A percentile compares a stretch with the other conserved stretches of the same genome.
Conservation (phyloP, 2,329 filamentous ascomycete genomes). For the Talaromyces sp. region DNA sequence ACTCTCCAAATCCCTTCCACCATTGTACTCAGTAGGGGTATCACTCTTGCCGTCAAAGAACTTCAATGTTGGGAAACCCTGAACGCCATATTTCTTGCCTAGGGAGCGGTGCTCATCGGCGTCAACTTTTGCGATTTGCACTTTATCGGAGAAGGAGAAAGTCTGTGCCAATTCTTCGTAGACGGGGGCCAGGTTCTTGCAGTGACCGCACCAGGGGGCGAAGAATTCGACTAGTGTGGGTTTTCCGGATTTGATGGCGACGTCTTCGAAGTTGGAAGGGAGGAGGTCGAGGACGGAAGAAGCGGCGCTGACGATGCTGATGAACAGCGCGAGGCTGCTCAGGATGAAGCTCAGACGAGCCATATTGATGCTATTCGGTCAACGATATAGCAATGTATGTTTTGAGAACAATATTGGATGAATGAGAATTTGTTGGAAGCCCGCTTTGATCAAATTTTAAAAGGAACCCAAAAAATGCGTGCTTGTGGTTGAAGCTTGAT, state of each 20-base stretch:
- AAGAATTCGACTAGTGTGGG: conserved; percentile 97
- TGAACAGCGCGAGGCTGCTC: conserved; percentile 45
- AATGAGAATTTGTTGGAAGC: background rate
- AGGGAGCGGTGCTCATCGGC: conserved; percentile 83
- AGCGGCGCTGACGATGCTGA: conserved; percentile 52
- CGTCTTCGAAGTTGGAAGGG: conserved; percentile 84
- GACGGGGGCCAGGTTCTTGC: conserved; percentile 92
- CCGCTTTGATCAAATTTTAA: background rate
- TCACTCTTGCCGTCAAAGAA: conserved; percentile 96
- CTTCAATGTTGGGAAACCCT: conserved; percentile 96
- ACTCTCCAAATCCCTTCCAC: conserved; percentile 83
- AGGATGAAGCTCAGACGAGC: conserved; percentile 46
- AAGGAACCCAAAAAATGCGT: background rate
- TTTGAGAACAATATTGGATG: background rate
- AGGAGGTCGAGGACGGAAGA: conserved; percentile 87
- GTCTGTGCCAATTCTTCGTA: conserved; percentile 83
- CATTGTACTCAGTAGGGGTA: conserved; percentile 77
- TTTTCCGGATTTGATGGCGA: conserved; percentile 88
- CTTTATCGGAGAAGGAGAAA: conserved; percentile 70
- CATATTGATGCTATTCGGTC: conserved; percentile 26
- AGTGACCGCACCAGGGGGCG: conserved; percentile 98
- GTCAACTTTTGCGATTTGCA: conserved; percentile 93
- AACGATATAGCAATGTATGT: background rate
- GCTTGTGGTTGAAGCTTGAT: background rate
- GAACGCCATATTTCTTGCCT: conserved; percentile 80